These are phyloP conservation scores for Yarrowia galli DNA, from an alignment of 1,139 yeast genomes.

Conservation along the genomic window DNA sequence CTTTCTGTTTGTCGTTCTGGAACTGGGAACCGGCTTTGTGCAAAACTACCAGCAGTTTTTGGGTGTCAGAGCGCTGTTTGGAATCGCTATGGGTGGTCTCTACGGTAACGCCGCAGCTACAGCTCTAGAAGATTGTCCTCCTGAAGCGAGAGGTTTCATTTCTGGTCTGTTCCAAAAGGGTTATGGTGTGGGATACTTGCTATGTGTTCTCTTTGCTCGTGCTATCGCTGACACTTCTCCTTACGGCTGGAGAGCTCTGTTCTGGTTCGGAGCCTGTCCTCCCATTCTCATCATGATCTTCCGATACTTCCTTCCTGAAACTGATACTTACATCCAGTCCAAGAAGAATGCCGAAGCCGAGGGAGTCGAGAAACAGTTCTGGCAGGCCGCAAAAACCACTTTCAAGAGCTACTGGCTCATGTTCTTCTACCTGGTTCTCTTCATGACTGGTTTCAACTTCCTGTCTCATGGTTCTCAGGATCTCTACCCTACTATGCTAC, in stretches of 20 bases:
- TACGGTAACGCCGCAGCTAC: conserved; percentile 60
- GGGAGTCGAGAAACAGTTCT: neutral
- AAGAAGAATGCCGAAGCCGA: neutral
- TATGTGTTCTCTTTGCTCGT: conserved; percentile 29
- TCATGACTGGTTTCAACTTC: conserved; percentile 61
- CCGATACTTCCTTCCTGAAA: conserved; percentile 6
- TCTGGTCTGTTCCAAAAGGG: conserved; percentile 9
- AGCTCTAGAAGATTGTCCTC: conserved; percentile 55
- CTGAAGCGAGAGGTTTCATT: conserved; percentile 7
- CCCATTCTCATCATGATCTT: conserved; percentile 10
- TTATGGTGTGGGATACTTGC: neutral
- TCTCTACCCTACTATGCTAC: conserved; percentile 65
- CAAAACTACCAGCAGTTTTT: conserved; percentile 68
- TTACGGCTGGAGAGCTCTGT: conserved; percentile 15
- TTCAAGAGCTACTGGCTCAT: conserved; percentile 55
- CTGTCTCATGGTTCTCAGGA: conserved; percentile 65
- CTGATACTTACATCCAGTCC: conserved; percentile 5
- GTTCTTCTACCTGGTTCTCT: conserved; percentile 55
- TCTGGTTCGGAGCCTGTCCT: conserved; percentile 15
- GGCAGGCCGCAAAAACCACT: conserved; percentile 19
- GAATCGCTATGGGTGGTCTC: conserved; percentile 61
- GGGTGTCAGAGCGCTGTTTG: conserved; percentile 60
- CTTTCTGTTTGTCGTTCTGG: neutral
- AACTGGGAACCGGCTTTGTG: conserved; percentile 43
- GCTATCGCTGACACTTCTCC: conserved; percentile 6